A percentile compares a stretch with the other conserved stretches of the same genome.
These are phyloP conservation scores for Lactuca sativa DNA, from an alignment of 129 eudicot genomes.

Conservation along the genomic window DNA sequence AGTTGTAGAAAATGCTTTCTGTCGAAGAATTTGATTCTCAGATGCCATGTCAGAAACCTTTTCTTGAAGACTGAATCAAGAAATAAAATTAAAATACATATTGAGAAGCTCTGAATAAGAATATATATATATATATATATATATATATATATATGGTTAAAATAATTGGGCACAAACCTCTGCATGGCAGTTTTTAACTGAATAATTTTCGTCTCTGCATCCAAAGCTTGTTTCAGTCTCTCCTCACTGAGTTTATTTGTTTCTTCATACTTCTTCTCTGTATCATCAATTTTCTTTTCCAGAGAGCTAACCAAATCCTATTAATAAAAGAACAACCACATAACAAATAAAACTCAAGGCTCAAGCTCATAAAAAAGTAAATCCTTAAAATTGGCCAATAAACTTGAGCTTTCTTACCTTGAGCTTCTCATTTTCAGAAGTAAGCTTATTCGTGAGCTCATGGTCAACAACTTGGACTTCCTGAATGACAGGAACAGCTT, in stretches of 20 bases:
- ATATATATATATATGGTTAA: background rate
- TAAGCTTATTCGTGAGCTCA: conserved; percentile 57
- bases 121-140: background rate
- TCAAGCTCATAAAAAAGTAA: conserved; percentile 1
- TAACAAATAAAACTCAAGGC: background rate
- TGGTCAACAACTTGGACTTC: conserved; percentile 78
- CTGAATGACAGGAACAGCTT: conserved; percentile 60
- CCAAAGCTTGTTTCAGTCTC: conserved; percentile 85
- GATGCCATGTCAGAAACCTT: conserved; percentile 83
- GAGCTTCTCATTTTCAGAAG: conserved; percentile 73
- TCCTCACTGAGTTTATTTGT: conserved; percentile 91
- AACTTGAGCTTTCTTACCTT: conserved; percentile 48
- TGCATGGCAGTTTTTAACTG: conserved; percentile 88
- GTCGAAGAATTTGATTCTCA: conserved; percentile 80
- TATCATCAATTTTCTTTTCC: conserved; percentile 78
- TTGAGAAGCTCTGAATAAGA: background rate
- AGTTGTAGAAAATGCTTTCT: conserved; percentile 50
- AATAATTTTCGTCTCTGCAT: conserved; percentile 79
- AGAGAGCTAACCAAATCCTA: conserved; percentile 78
- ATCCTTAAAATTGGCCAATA: conserved; percentile 2
- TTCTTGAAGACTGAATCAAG: conserved; percentile 71
- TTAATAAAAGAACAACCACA: background rate
- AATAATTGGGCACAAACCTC: conserved; percentile 45
- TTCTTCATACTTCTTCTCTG: conserved; percentile 91
- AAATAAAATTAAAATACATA: conserved; percentile 14